Evolutionary conservation across 139 green algal species (phyloP), one percentile per base, ranked within the genome.

Genomic region (Auxenochlorella pyrenoidosa): DNA sequence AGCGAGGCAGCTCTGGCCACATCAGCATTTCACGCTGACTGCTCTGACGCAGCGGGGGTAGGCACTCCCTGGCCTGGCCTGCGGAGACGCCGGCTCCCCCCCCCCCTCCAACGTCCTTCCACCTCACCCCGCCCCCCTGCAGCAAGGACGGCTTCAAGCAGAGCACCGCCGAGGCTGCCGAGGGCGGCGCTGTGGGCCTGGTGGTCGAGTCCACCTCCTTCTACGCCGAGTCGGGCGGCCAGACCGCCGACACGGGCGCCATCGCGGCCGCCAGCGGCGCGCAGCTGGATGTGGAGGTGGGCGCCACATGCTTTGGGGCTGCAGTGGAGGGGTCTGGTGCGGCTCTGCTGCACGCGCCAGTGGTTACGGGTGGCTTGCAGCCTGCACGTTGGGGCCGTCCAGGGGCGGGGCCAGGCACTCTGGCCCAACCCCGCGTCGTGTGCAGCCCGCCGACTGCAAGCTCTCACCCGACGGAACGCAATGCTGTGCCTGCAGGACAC

Each of bases 201-300:
- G 94, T 99, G 54, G 90, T 99, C 72, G 92, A 97, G 80, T 85
- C 15, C 16, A 99, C 98, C 6, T 90, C 88, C 76, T 99, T 98
- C 90, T 99, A 99, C 84, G 96, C 97, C 1, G 98, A 99, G 90
- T 75, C 85, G 28, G 97, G 97, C 34, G 97, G 97, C 18, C 96
- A 98, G 93, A 92, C 97, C 38, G 93, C 92, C 19, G 96, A 99
- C 91, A 95, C 91, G 0, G 96, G 96, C 75, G 54, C 40, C 40
- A 47, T 98, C 0, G 79, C 87, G 2, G 87, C 44, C 36, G 21
- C 82, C 34, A 82, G 59, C 41, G 91, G 93, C 68, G 51, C n/a
- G 44, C 85, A 88, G 38, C 82, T 91, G 58, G 80, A 82, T 51
- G 83, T 87, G 36, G 47, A 87, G 83, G 83, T 85, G 80, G 32